Evolutionary conservation across 257 asterid species (phyloP), one percentile per base, ranked within the genome.

Genomic region (Nicotiana sylvestris): DNA sequence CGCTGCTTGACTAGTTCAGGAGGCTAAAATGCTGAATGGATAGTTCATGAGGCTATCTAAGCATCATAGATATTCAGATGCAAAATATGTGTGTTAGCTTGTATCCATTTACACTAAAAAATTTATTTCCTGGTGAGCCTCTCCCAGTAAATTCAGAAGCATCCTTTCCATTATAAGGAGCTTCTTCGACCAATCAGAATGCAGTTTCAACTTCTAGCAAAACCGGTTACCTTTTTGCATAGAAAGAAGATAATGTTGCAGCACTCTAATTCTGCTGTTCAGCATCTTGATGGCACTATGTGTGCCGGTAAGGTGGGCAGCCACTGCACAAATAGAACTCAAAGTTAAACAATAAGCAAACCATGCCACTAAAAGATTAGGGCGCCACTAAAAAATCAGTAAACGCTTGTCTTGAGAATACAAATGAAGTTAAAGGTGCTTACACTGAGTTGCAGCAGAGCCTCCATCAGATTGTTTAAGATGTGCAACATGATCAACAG

Each of bases 251-350:
- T 96, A 92, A 85, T 94, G 94, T 84, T 91, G 94, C 65, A 96
- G 92, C 87, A 90, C 96, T 87, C 91, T 91, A 82, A 96, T 91
- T 88, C 99, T 94, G 86, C 97, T 94, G 87, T 92, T 93, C 66
- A 96, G 95, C 98, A 96, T 96, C 93, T 94, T 94, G 93, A 96
- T 94, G 66, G 99, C 98, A 88, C 98, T 96, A 80, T 96, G 98
- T 85, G 90, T 96, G 86, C 99, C 98, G 4, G 98, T 93, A 80
- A 96, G 98, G 84, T 94, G 99, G 82, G 99, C 99, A 88, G 98
- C 98, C 99, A 94, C 98, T 96, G 70, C 64, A 81, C 83, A 83
- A 72, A 60, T 43, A 29, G 81, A 68, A 25, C 57, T 69, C 53
- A 69, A 10, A 43, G 12, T n/a, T 69, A 39, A 18, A 69, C 12